Conservation (phyloP, 164 flowering plant species). For the Vitis labrusca region DNA sequence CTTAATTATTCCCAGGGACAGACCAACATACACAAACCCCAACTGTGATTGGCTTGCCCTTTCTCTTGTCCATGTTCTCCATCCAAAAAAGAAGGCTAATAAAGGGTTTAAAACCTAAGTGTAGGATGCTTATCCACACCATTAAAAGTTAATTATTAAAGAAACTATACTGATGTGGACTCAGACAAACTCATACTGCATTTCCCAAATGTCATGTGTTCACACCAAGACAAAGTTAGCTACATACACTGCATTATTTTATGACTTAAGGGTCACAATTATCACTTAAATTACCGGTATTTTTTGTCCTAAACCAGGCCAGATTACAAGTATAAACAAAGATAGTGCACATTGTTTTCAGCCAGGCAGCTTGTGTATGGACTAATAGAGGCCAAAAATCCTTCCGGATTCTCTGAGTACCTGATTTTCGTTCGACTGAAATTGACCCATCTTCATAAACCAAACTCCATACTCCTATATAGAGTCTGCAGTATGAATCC, state of each 20-base stretch:
- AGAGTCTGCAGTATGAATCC: too few species aligned
- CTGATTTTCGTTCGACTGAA: too few species aligned
- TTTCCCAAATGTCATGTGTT: neutral
- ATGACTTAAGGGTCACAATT: neutral
- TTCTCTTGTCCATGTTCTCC: constrained; percentile 9
- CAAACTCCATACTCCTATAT: too few species aligned
- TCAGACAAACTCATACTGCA: constrained; percentile 5
- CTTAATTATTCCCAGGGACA: constrained; percentile 15
- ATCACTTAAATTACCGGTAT: neutral
- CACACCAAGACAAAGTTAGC: neutral
- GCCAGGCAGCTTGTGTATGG: too few species aligned
- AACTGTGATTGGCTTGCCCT: constrained; percentile 27
- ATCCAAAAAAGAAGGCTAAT: neutral
- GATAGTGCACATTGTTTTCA: too few species aligned
- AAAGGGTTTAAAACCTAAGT: neutral
- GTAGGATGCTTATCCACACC: constrained; percentile 21
- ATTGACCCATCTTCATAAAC: too few species aligned
- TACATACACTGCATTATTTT: neutral
- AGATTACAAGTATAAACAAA: too few species aligned
- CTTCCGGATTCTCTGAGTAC: too few species aligned
- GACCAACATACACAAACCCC: constrained; percentile 20
- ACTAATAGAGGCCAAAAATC: too few species aligned
- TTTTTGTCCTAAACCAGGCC: neutral
- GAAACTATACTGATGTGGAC: constrained; percentile 15
- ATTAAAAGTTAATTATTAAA: neutral